A percentile compares a stretch with the other conserved stretches of the same genome.
Conservation (phyloP, 2,329 filamentous ascomycete species). For the Xylaria sp. region DNA sequence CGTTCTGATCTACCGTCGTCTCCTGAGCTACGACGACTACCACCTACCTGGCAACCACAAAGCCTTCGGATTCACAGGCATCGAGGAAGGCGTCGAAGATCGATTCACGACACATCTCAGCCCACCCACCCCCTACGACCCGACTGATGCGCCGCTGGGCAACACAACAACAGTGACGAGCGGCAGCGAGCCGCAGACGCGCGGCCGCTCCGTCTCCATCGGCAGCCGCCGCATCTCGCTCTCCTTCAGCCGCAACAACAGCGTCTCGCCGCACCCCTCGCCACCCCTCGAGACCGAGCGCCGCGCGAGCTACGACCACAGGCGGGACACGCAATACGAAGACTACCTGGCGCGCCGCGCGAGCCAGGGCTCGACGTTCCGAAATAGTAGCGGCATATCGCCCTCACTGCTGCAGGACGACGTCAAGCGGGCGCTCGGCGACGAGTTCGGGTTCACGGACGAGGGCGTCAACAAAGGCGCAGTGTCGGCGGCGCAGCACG, state of each 20-base stretch:
- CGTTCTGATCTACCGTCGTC: constrained; percentile 59
- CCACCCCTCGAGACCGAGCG: constrained; percentile 35
- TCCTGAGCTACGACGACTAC: constrained; percentile 63
- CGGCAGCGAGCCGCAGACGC: constrained; percentile 22
- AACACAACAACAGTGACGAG: constrained; percentile 10
- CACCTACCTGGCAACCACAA: constrained; percentile 62
- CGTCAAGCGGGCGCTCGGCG: constrained; percentile 47
- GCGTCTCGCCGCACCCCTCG: constrained; percentile 36
- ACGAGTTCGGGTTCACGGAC: constrained; percentile 50
- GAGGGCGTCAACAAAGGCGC: constrained; percentile 34
- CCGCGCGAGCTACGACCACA: constrained; percentile 55
- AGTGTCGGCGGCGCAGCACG: constrained; percentile 38
- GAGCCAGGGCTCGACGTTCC: constrained; percentile 38
- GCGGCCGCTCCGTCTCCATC: constrained; percentile 41
- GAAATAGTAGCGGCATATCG: constrained; percentile 3
- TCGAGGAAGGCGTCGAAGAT: constrained; percentile 48
- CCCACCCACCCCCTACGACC: constrained; percentile 43
- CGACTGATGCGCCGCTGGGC: constrained; percentile 32
- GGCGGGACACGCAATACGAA: constrained; percentile 61
- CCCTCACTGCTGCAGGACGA: constrained; percentile 39
- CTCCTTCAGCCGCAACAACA: constrained; percentile 35
- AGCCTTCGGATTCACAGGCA: constrained; percentile 56
- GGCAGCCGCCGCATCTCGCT: constrained; percentile 42
- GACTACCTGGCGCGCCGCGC: constrained; percentile 55
- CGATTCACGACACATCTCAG: constrained; percentile 40